Conservation (phyloP, 2,329 filamentous ascomycete species). For the Penicillium sp. region DNA sequence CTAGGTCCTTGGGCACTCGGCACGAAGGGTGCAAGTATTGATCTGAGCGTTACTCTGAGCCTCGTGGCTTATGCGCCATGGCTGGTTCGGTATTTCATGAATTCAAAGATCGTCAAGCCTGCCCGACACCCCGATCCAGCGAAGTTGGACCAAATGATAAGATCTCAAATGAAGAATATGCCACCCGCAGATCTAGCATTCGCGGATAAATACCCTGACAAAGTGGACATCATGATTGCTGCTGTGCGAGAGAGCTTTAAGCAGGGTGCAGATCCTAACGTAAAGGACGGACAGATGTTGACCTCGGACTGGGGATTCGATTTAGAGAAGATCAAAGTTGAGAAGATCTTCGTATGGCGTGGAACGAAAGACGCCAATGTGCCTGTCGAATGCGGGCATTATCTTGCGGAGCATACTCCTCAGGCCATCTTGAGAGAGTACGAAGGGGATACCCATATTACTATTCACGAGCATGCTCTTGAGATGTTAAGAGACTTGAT, state of each 20-base stretch:
- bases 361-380: slow-evolving; percentile 15
- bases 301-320: slow-evolving; percentile 19
- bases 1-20: slow-evolving; percentile 13
- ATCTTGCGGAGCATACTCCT: slow-evolving; percentile 14
- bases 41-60: slow-evolving; percentile 7
- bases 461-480: neutral
- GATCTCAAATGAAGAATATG: slow-evolving; percentile 1
- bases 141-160: slow-evolving; percentile 13
- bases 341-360: slow-evolving; percentile 14
- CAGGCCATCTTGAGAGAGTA: slow-evolving; percentile 9
- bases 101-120: neutral
- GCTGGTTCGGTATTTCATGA: slow-evolving; percentile 16
- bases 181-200: slow-evolving; percentile 12
- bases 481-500: slow-evolving; percentile 14
- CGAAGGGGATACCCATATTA: slow-evolving; percentile 8
- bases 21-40: slow-evolving; percentile 2
- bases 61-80: slow-evolving; percentile 11
- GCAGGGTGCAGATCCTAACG: slow-evolving; percentile 6
- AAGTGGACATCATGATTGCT: slow-evolving; percentile 1
- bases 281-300: slow-evolving; percentile 13
- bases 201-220: slow-evolving; percentile 5
- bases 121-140: slow-evolving; percentile 2
- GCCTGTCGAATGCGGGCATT: slow-evolving; percentile 10
- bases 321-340: slow-evolving; percentile 1
- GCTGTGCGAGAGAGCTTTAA: slow-evolving; percentile 10